Base-by-base conservation (phyloP, 2,329 filamentous ascomycete species). In the Corynespora cassiicola region DNA sequence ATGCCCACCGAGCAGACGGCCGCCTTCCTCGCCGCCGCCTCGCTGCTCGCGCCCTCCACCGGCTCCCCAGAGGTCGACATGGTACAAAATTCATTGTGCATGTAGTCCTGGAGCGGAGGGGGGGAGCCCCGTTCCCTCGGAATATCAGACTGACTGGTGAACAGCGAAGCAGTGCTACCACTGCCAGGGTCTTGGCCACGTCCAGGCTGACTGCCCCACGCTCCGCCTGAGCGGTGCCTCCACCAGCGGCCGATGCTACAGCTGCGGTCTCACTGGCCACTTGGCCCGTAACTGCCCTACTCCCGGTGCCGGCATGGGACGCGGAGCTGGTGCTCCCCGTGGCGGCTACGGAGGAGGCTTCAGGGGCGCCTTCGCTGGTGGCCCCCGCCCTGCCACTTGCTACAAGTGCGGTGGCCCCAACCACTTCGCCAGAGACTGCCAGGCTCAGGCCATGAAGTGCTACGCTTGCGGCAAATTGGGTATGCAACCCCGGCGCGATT, bases 101-200 rank as follows among this genome's bases (percentile, higher is more conserved):
- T n/a, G n/a, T n/a, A n/a, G n/a, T n/a, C n/a, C n/a, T n/a, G n/a
- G n/a, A n/a, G n/a, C n/a, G n/a, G n/a, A n/a, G n/a, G n/a, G n/a
- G n/a, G n/a, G n/a, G n/a, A n/a, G 7, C 29, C 10, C 11, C 7
- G 16, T 25, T 8, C n/a, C 12, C 7, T 11, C 11, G 6, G 17
- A 7, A 27, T 7, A 27, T 17, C n/a, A n/a, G n/a, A 33, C 52
- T 58, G 42, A 58, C 50, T 31, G 11, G 21, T 36, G 17, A 30
- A 45, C 61, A 85, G 90, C 90, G 36, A 99, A 99, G 85, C 94
- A 99, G 80, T 99, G 94, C 84, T 99, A 99, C 73, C 94, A 97
- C 77, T 99, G 94, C 81, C 94, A 97, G 79, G 94, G 94, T 43
- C 83, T 97, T 47, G 94, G 94, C 56, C 94, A 99, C 70, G 94